These are phyloP conservation scores for Stagonosporopsis vannaccii DNA, from an alignment of 2,329 filamentous ascomycete genomes.

Conservation along the genomic window DNA sequence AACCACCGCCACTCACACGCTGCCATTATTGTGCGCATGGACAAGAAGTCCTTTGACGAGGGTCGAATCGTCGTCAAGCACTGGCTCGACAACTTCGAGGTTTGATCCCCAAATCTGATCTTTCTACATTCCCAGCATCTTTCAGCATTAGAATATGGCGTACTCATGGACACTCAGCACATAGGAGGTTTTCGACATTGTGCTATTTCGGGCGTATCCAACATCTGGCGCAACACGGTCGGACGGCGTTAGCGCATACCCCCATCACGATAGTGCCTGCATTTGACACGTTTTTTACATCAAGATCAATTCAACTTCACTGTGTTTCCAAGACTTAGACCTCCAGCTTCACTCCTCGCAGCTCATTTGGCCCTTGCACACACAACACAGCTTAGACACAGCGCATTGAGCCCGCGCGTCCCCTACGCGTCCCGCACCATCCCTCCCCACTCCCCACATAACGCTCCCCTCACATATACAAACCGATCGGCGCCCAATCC, in stretches of 20 bases:
- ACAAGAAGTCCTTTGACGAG: constrained; percentile 73
- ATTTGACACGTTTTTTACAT: neutral
- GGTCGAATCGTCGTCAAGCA: constrained; percentile 80
- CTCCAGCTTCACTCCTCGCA: neutral
- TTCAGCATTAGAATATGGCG: neutral
- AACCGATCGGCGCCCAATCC: neutral
- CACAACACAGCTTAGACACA: neutral
- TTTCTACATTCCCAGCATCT: neutral
- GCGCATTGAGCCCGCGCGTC: neutral
- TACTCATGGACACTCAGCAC: neutral
- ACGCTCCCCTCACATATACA: neutral
- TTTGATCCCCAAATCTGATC: constrained; percentile 15
- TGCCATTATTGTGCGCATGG: constrained; percentile 81
- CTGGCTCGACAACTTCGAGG: constrained; percentile 77
- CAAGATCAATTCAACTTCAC: neutral
- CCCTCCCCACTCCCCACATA: neutral
- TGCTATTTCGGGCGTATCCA: neutral
- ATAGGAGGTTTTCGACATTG: neutral
- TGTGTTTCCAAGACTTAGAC: neutral
- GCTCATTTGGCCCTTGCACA: neutral
- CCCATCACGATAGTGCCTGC: neutral
- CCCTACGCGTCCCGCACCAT: neutral
- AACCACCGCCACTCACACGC: constrained; percentile 82
- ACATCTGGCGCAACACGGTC: neutral
- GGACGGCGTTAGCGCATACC: constrained; percentile 6